Base-by-base conservation (phyloP, 2,329 filamentous ascomycete genomes). In the Xylariaceae sp. region DNA sequence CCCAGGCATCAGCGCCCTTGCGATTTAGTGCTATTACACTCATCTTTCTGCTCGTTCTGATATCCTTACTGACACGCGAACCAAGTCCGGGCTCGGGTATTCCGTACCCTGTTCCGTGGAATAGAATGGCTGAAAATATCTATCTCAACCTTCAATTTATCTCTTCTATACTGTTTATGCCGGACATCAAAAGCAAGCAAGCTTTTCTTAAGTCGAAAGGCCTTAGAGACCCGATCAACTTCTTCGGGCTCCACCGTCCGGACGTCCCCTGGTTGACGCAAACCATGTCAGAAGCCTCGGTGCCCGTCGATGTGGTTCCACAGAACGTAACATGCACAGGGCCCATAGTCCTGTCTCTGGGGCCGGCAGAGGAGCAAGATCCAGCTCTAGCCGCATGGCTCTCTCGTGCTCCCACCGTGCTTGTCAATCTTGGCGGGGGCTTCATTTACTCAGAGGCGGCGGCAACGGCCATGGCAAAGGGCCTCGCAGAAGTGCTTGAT, bases 81-180 rank as follows among this genome's bases (percentile, higher is more conserved):
- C n/a, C 23, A 26, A 66, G 62, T 4, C 46, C 59, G 52, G 62
- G 51, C 12, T 62, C 62, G 2, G 64, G 59, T 5, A 54, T 66
- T 23, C 54, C 59, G 1, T 65, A 49, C 44, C 64, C 62, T 1
- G 46, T 66, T 12, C 64, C 62, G 16, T 66, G 60, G 60, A 45
- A 26, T 9, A 59, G 40, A 23, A 19, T 62, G 3, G 57, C 47
- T 3, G 59, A 65, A 47, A 66, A 62, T 18, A 52, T 66, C n/a
- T 61, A 60, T 14, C 41, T 64, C 1, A 62, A 57, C 23, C 1
- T 59, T 3, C 58, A 48, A 21, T 62, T 54, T 14, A 53, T 55
- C 19, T 60, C 46, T 12, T 40, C 53, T 7, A 54, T 63, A 48
- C 7, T 60, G 5, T 50, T 42, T 3, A 58, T 63, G 56, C 40